Conservation (phyloP, 2,329 filamentous ascomycete species). For the Byssothecium circinans region DNA sequence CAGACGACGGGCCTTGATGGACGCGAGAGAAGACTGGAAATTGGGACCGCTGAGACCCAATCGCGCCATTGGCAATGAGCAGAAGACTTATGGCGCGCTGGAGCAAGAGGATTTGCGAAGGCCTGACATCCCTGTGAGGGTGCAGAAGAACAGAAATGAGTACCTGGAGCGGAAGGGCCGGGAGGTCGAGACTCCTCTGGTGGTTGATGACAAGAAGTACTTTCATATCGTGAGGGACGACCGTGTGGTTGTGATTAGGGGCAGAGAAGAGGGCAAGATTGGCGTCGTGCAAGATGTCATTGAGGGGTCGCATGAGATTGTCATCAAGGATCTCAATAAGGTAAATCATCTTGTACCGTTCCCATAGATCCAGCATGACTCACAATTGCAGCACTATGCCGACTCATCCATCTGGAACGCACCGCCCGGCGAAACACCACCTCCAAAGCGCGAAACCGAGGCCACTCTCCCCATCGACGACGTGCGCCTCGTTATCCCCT, state of each 20-base stretch:
- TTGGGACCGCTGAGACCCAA: conserved; percentile 77
- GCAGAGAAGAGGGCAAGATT: conserved; percentile 81
- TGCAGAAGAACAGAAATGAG: conserved; percentile 27
- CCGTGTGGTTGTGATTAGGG: conserved; percentile 78
- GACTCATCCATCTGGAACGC: conserved; percentile 42
- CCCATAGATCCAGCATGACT: background rate
- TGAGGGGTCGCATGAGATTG: conserved; percentile 34
- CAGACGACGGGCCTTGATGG: conserved; percentile 54
- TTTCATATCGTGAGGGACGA: conserved; percentile 60
- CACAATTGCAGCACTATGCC: conserved; percentile 44
- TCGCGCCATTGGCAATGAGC: conserved; percentile 64
- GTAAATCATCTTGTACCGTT: conserved; percentile 21
- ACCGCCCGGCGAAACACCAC: conserved; percentile 35
- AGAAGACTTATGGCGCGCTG: conserved; percentile 63
- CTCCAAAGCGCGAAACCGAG: conserved; percentile 52
- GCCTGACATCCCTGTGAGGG: conserved; percentile 45
- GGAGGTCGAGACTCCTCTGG: conserved; percentile 27
- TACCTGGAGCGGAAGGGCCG: conserved; percentile 22
- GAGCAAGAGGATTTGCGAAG: conserved; percentile 28
- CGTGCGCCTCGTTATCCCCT: conserved; percentile 78
- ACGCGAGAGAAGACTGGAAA: conserved; percentile 74
- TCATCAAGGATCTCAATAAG: conserved; percentile 46
- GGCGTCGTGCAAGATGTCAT: conserved; percentile 65
- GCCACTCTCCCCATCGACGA: conserved; percentile 67
- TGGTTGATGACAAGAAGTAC: conserved; percentile 32